Evolutionary conservation across 2,329 filamentous ascomycete genomes (phyloP).

Genomic region (Exophiala aquamarina): DNA sequence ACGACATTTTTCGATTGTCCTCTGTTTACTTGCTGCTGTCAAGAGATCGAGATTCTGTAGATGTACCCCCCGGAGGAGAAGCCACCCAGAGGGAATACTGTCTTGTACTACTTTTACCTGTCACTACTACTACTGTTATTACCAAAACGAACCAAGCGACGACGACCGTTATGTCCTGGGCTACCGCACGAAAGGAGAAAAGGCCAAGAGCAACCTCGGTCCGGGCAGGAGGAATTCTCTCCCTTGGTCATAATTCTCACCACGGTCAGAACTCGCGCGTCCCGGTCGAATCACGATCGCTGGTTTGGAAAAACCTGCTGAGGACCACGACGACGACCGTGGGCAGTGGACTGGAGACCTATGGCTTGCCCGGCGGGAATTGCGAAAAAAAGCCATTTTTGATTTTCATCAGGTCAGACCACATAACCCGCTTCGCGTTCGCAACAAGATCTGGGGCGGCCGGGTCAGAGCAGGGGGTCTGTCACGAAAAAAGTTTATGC

Average conservation of each 20-base stretch:
- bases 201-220: conserved; percentile 5
- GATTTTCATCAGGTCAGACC: conserved; percentile 19
- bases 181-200: conserved; percentile 18
- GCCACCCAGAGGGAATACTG: conserved; percentile 18
- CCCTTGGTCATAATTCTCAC: background rate
- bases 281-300: conserved; percentile 9
- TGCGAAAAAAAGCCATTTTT: conserved; percentile 11
- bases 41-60: conserved; percentile 32
- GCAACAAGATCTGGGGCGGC: conserved; percentile 21
- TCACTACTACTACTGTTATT: conserved; percentile 28
- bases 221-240: conserved; percentile 22
- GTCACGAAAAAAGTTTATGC: conserved; percentile 30
- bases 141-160: conserved; percentile 21
- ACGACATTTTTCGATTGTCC: conserved; percentile 32
- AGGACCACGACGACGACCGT: conserved; percentile 11
- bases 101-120: conserved; percentile 25
- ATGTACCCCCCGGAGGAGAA: conserved; percentile 21
- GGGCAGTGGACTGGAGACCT: conserved; percentile 11
- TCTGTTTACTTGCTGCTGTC: conserved; percentile 32
- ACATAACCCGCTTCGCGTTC: conserved; percentile 20
- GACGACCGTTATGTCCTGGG: conserved; percentile 21
- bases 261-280: background rate
- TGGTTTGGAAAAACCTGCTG: conserved; percentile 12
- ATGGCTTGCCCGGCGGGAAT: conserved; percentile 9
- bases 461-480: conserved; percentile 23